Percentiles rank a stretch among this genome's conserved stretches.
Conservation (phyloP, 805 yeast genomes). For the Pichia manshurica region DNA sequence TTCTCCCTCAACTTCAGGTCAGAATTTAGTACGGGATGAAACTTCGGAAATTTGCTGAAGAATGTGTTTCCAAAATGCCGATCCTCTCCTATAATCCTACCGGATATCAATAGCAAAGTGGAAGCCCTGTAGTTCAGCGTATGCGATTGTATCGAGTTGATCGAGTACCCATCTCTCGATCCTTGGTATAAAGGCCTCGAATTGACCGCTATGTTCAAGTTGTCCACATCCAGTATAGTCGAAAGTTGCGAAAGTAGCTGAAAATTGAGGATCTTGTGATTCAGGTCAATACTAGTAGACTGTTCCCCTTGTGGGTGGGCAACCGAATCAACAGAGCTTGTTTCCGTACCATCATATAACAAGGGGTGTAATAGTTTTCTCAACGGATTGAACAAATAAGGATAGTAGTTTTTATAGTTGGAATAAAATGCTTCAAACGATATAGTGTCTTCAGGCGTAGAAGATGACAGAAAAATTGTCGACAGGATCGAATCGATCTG, state of each 20-base stretch:
- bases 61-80: conserved; percentile 43
- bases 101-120: conserved; percentile 63
- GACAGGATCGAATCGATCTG: conserved; percentile 2
- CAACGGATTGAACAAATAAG: conserved; percentile 41
- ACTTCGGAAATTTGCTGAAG: conserved; percentile 41
- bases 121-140: conserved; percentile 91
- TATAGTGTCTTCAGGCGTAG: not conserved
- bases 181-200: conserved; percentile 65
- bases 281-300: conserved; percentile 1
- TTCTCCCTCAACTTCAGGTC: conserved; percentile 9
- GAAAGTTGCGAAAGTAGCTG: conserved; percentile 34
- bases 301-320: not conserved
- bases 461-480: not conserved
- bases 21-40: conserved; percentile 23
- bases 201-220: conserved; percentile 38
- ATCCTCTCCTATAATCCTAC: conserved; percentile 45
- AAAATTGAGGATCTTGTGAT: conserved; percentile 37
- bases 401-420: conserved; percentile 26
- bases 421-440: not conserved
- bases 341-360: not conserved
- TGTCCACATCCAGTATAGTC: conserved; percentile 27
- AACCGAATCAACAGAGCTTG: not conserved
- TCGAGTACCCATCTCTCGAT: conserved; percentile 75
- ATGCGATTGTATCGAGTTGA: conserved; percentile 77
- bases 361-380: conserved; percentile 38